A percentile compares a stretch with the other conserved stretches of the same genome.
phyloP scores from a whole-genome alignment of 495 filamentous ascomycete species.

The Cladorrhinum samala region DNA sequence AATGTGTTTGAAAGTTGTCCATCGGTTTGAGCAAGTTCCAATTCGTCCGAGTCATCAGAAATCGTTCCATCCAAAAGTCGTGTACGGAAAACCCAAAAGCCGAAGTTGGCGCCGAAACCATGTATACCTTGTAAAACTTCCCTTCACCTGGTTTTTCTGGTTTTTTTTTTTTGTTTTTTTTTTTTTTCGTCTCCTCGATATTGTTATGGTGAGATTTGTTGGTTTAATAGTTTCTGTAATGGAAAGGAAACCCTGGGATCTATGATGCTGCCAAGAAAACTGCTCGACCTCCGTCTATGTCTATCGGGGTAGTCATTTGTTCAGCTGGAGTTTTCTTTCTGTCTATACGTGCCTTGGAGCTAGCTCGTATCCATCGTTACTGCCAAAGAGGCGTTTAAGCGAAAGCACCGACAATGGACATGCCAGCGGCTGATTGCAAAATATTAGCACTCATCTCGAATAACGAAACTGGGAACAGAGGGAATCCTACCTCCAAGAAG shows the following conservation, averaged over 20 bases:
- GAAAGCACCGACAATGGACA: conserved; percentile 26
- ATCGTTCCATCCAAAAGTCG: neutral
- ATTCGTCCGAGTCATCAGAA: neutral
- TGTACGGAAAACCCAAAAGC: too few relatives aligned
- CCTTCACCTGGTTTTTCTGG: neutral
- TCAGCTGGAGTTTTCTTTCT: neutral
- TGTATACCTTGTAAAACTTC: too few relatives aligned
- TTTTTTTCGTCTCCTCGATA: conserved; percentile 1
- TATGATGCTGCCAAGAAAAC: too few relatives aligned
- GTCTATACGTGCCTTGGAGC: neutral
- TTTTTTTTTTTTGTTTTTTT: conserved; percentile 3
- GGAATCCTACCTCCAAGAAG: conserved; percentile 35
- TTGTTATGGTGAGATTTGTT: neutral
- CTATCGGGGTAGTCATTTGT: neutral
- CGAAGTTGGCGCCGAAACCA: too few relatives aligned
- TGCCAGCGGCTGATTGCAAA: conserved; percentile 12
- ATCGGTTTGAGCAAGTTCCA: neutral
- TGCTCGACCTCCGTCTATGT: too few relatives aligned
- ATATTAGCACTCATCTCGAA: conserved; percentile 14
- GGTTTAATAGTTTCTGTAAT: too few relatives aligned
- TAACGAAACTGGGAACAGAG: neutral
- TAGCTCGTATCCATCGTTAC: neutral
- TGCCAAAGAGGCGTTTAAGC: conserved; percentile 22
- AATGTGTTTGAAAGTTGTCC: too few relatives aligned
- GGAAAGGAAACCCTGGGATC: too few relatives aligned